Percentiles rank a stretch among this genome's conserved stretches.
These are phyloP conservation scores for Vitis labrusca DNA, from an alignment of 164 flowering plant species.

Conservation along the genomic window DNA sequence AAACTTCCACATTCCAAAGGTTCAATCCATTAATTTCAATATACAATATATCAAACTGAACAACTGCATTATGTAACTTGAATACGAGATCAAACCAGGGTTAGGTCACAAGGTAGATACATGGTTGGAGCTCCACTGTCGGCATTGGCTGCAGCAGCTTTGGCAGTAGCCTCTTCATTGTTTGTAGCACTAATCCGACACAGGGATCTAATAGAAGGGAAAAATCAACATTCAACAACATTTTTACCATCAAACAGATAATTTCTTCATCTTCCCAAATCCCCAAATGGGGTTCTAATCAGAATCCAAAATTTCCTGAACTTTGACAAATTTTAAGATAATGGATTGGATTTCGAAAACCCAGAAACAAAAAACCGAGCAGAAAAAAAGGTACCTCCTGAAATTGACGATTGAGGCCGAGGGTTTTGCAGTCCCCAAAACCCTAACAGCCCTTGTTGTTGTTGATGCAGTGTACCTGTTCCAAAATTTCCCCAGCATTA, in stretches of 20 bases:
- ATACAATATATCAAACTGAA: no score
- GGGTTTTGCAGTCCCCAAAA: slow-evolving; percentile 1
- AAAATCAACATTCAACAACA: background rate
- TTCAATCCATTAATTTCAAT: no score
- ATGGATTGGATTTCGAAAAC: no score
- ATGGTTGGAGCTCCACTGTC: slow-evolving; percentile 84
- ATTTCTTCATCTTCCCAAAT: background rate
- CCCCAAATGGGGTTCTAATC: no score
- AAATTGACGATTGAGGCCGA: background rate
- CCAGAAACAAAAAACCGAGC: slow-evolving; percentile 4
- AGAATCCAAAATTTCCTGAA: no score
- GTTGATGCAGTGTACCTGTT: slow-evolving; percentile 8
- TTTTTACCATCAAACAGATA: background rate
- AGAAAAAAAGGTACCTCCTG: background rate
- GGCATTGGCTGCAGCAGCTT: slow-evolving; percentile 60
- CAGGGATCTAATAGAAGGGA: slow-evolving; percentile 35
- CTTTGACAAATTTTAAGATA: no score
- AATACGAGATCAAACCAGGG: slow-evolving; percentile 18
- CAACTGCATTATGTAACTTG: background rate
- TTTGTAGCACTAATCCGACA: slow-evolving; percentile 41
- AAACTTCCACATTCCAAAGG: no score
- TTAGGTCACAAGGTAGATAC: slow-evolving; percentile 31
- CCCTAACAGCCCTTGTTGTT: background rate
- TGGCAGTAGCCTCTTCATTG: slow-evolving; percentile 78
- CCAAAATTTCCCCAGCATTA: background rate